Conservation (phyloP, 2,329 filamentous ascomycete species). For the Pseudogymnoascus sp. region DNA sequence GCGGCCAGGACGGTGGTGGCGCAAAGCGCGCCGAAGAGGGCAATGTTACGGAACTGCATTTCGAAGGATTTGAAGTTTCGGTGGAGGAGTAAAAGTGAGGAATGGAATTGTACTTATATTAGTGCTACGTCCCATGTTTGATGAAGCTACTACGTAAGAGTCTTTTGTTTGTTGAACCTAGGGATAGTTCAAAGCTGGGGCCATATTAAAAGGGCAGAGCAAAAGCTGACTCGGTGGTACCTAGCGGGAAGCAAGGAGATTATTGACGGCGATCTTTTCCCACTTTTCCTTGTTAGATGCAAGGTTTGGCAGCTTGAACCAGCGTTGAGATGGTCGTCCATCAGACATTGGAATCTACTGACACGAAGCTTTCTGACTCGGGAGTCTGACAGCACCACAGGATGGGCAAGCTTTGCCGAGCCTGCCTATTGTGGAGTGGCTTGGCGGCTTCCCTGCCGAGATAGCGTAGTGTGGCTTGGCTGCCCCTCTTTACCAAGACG, state of each 20-base stretch:
- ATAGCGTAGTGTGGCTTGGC: not conserved
- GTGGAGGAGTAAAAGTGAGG: not conserved
- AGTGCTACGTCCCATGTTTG: no score
- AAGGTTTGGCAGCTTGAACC: not conserved
- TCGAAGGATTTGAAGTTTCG: not conserved
- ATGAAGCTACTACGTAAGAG: not conserved
- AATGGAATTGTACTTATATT: not conserved
- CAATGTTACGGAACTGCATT: not conserved
- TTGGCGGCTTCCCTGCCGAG: not conserved
- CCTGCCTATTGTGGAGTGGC: not conserved
- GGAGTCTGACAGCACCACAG: not conserved
- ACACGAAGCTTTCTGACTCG: conserved; percentile 1
- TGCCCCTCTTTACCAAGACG: not conserved
- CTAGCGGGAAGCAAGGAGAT: not conserved
- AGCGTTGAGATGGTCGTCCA: not conserved
- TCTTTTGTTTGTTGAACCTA: not conserved
- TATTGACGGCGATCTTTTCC: not conserved
- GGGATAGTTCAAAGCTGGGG: not conserved
- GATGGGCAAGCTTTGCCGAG: not conserved
- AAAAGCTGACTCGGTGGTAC: not conserved
- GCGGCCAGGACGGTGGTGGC: not conserved
- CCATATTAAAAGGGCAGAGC: not conserved
- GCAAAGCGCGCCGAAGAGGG: not conserved
- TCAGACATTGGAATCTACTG: not conserved
- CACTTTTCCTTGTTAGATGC: not conserved